Base-by-base conservation (phyloP, 495 filamentous ascomycete species). In the Bryoglossum gracile region DNA sequence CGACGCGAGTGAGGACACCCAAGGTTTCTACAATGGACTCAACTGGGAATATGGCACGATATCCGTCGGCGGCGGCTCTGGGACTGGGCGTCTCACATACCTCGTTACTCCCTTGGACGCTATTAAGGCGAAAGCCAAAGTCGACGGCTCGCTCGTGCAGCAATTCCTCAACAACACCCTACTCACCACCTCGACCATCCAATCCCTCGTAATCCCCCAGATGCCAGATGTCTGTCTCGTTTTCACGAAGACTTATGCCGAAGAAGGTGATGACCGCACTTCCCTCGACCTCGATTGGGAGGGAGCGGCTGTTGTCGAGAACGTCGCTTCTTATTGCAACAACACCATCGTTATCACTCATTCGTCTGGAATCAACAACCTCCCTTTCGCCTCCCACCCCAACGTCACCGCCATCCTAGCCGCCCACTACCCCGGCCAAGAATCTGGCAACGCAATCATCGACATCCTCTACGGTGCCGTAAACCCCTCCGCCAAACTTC, bases 301-400 rank as follows among this genome's bases (percentile, higher is more conserved):
- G 52, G 79, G 82, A 47, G 88, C 85, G 13, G 87, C 92, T 33
- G 71, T 96, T 36, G 81, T 98, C 63, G 73, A 81, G 58, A 83
- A 78, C 42, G 87, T 94, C 16, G 76, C 87, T 2, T 71, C 77
- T 18, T 60, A 75, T 51, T 92, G 84, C 70, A 80, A 84, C 69
- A 94, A 95, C 73, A 95, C 89, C 14, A 80, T 98, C 44, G 86
- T 98, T n/a, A 76, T 96, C 44, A 84, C 95, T 53, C 90, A 96
- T 65, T 83, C 86, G 4, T 75, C 82, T 8, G 87, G 87, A 5
- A 82, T 86, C 50, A 68, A 88, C 54, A 86, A 80, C 48, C 60
- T 64, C 38, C 65, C 71, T 4, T 83, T 74, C 53, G 64, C 75
- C 37, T 70, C 76, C 46, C 67, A 81, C 45, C 70, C 72, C 0